A percentile compares a stretch with the other conserved stretches of the same genome.
These are phyloP conservation scores for Cupressus sempervirens DNA, from an alignment of 75 land plant species.

Conservation along the genomic window DNA sequence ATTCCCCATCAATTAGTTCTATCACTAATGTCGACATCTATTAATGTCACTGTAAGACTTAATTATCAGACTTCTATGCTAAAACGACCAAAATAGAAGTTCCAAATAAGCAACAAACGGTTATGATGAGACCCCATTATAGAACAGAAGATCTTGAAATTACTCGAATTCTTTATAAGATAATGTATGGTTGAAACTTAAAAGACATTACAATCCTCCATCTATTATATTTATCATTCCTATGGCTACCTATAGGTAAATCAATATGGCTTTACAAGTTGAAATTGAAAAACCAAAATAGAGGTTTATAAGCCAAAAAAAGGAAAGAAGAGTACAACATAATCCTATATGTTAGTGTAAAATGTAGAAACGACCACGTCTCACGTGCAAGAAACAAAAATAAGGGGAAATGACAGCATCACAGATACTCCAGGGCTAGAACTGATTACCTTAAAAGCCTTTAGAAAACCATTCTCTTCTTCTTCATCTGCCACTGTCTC, in stretches of 20 bases:
- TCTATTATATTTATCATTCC: not conserved
- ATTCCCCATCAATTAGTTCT: not conserved
- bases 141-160: not conserved
- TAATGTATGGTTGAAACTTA: not conserved
- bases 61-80: not conserved
- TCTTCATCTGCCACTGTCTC: conserved; percentile 68
- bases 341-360: not conserved
- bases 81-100: not conserved
- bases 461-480: conserved; percentile 81
- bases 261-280: not conserved
- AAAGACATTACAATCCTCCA: not conserved
- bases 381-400: not conserved
- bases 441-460: conserved; percentile 85
- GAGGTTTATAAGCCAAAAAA: not conserved
- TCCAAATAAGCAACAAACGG: not conserved
- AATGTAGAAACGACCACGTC: not conserved
- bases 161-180: not conserved
- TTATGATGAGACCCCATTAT: not conserved
- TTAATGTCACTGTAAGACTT: not conserved
- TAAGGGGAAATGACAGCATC: not conserved
- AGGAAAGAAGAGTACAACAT: not conserved
- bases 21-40: not conserved
- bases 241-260: not conserved
- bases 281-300: not conserved
- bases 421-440: conserved; percentile 9